Conservation (phyloP, 2,329 filamentous ascomycete species). For the Beauveria sp. region DNA sequence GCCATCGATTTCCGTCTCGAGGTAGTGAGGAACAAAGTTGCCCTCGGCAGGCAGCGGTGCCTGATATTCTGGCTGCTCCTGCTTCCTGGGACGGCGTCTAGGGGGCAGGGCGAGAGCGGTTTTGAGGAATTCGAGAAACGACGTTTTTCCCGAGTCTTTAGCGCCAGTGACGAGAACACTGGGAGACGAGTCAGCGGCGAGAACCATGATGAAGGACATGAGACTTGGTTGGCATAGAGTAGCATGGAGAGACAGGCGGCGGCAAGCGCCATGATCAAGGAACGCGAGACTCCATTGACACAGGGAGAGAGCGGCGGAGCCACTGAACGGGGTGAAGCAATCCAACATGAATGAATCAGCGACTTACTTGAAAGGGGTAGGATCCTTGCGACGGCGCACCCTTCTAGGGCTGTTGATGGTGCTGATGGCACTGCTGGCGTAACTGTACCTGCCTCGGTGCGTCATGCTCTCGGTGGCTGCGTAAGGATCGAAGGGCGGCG, state of each 20-base stretch:
- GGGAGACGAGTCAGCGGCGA: conserved; percentile 9
- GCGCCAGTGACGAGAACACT: conserved; percentile 89
- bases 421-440: conserved; percentile 85
- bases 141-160: conserved; percentile 85
- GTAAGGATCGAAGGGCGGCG: conserved; percentile 62
- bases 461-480: conserved; percentile 90
- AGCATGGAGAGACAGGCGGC: neutral
- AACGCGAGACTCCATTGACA: no score
- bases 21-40: conserved; percentile 79
- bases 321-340: neutral
- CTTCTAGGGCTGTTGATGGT: conserved; percentile 88
- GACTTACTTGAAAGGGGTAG: conserved; percentile 95
- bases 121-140: conserved; percentile 92
- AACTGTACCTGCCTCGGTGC: conserved; percentile 91
- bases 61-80: conserved; percentile 52
- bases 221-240: neutral
- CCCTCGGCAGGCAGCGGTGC: conserved; percentile 46
- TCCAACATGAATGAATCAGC: neutral
- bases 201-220: neutral
- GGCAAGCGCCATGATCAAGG: no score
- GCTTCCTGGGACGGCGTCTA: conserved; percentile 59
- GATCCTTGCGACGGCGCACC: conserved; percentile 90
- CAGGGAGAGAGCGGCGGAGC: neutral
- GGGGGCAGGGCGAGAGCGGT: conserved; percentile 75
- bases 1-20: conserved; percentile 89